These are phyloP conservation scores for Corynascus novoguineensis DNA, from an alignment of 495 filamentous ascomycete species.

Conservation along the genomic window DNA sequence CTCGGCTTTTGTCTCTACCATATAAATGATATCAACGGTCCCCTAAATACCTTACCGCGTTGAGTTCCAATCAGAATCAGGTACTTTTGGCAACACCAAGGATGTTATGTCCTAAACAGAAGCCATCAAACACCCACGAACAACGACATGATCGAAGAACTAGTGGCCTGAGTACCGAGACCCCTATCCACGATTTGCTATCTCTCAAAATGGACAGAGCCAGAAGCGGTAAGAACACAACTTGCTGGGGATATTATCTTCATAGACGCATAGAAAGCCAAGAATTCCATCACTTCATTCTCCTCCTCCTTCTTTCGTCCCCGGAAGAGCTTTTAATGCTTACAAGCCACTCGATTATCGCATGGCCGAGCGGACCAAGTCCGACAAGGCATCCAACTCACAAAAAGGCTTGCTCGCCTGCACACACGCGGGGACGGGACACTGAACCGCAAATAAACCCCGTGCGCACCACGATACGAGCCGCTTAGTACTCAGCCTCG, in stretches of 20 bases:
- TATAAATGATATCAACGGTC: too few species aligned
- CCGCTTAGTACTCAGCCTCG: slow-evolving; percentile 63
- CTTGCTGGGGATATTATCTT: slow-evolving; percentile 14
- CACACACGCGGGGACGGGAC: too few species aligned
- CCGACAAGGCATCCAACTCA: background rate
- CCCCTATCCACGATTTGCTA: slow-evolving; percentile 15
- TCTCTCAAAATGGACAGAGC: slow-evolving; percentile 1
- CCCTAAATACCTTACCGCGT: too few species aligned
- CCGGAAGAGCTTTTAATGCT: background rate
- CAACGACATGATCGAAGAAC: background rate
- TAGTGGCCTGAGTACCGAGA: background rate
- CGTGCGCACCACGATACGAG: slow-evolving; percentile 1
- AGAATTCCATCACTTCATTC: background rate
- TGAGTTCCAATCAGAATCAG: too few species aligned
- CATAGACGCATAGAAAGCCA: slow-evolving; percentile 2
- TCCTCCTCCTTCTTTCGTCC: background rate
- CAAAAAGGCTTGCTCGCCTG: background rate
- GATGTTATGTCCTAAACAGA: background rate
- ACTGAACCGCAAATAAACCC: slow-evolving; percentile 6
- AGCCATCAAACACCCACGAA: background rate
- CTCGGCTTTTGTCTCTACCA: too few species aligned
- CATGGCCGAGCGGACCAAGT: too few species aligned
- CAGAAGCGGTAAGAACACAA: slow-evolving; percentile 9
- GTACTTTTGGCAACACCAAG: too few species aligned
- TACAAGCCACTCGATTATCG: too few species aligned